phyloP scores from a whole-genome alignment of 2,329 filamentous ascomycete genomes.

The Tolypocladium nubicola region DNA sequence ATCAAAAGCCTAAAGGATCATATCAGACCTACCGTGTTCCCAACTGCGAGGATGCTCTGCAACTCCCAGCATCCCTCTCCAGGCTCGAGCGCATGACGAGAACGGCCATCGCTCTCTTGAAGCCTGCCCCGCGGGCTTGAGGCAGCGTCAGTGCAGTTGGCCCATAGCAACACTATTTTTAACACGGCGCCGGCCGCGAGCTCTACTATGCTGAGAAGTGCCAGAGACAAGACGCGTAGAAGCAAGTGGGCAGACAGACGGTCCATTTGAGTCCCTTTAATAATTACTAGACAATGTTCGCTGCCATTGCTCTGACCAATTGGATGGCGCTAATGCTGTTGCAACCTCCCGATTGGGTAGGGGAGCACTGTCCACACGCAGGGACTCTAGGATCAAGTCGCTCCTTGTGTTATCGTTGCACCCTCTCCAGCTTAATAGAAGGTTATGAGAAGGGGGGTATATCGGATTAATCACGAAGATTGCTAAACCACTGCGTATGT shows the following conservation, averaged over 20 bases:
- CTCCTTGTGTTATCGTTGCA: too few species aligned
- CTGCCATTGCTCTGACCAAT: background rate
- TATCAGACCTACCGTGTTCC: too few species aligned
- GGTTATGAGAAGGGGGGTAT: too few species aligned
- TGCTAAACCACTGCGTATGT: too few species aligned
- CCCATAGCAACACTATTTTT: too few species aligned
- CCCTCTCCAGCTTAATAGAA: too few species aligned
- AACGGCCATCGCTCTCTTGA: background rate
- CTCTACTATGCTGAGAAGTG: too few species aligned
- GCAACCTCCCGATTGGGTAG: background rate
- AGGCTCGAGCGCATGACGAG: background rate
- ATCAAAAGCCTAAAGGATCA: background rate
- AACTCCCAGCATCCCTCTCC: background rate
- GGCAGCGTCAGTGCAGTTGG: too few species aligned
- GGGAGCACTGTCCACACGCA: background rate
- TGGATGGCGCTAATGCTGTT: background rate
- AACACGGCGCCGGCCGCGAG: too few species aligned
- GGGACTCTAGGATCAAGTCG: too few species aligned
- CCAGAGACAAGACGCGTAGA: background rate
- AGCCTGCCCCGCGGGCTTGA: background rate
- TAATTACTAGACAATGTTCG: background rate
- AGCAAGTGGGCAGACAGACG: too few species aligned
- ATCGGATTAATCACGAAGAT: too few species aligned
- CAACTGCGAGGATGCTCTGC: background rate
- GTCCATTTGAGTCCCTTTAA: background rate